phyloP scores from a whole-genome alignment of 139 green algal genomes.

The Chlamydomonas incerta region DNA sequence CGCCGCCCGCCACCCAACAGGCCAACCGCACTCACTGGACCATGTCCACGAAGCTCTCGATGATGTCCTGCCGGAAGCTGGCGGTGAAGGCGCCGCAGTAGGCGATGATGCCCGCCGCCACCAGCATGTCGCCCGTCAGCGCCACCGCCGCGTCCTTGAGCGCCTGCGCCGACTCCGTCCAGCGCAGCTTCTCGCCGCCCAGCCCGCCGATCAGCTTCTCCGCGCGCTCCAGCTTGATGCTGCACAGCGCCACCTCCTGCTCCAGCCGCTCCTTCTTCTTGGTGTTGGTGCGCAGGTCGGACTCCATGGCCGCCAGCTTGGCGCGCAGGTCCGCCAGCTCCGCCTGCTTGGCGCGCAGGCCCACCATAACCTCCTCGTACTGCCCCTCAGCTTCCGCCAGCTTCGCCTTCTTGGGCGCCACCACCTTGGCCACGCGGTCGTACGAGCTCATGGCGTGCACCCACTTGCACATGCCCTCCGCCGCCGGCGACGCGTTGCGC shows the following conservation, averaged over 20 bases:
- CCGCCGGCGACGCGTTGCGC: constrained; percentile 62
- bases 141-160: constrained; percentile 64
- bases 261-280: constrained; percentile 79
- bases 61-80: constrained; percentile 66
- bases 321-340: constrained; percentile 76
- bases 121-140: constrained; percentile 87
- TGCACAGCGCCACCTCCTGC: constrained; percentile 72
- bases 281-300: constrained; percentile 70
- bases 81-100: constrained; percentile 83
- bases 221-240: constrained; percentile 76
- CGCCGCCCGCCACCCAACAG: no score
- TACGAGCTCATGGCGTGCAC: constrained; percentile 86
- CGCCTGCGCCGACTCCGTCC: constrained; percentile 68
- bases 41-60: constrained; percentile 62
- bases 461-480: constrained; percentile 83
- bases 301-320: constrained; percentile 82
- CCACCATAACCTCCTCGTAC: constrained; percentile 79
- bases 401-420: constrained; percentile 81
- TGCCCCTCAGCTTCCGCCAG: constrained; percentile 74
- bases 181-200: constrained; percentile 67
- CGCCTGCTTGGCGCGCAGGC: constrained; percentile 76
- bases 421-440: constrained; percentile 80
- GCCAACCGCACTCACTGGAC: constrained; percentile 45
- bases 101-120: constrained; percentile 73
- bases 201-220: constrained; percentile 81